Conservation (phyloP, 2,329 filamentous ascomycete genomes). For the Trichoderma asperellum region DNA sequence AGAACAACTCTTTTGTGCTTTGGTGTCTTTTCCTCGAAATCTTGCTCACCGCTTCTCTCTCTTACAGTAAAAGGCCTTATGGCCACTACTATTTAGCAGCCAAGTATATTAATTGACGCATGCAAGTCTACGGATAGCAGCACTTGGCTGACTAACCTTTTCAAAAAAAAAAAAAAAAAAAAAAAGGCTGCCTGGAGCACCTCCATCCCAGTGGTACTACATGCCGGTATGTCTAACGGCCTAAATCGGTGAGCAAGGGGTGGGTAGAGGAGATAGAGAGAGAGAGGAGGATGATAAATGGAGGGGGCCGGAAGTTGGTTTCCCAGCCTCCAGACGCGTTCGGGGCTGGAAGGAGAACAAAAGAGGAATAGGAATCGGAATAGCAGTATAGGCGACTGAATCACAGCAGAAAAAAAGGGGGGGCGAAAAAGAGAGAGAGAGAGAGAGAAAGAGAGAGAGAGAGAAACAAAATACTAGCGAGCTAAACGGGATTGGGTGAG, state of each 20-base stretch:
- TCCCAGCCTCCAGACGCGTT: neutral
- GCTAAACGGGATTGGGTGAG: neutral
- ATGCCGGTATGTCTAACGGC: neutral
- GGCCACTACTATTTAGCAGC: neutral
- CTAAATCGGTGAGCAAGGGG: neutral
- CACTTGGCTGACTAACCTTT: neutral
- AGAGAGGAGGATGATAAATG: neutral
- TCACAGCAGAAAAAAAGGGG: neutral
- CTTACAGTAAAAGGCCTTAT: neutral
- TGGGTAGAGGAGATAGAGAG: neutral
- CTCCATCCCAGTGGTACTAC: neutral
- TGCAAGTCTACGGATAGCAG: slow-evolving; percentile 9
- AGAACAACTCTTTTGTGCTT: neutral
- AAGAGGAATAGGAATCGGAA: slow-evolving; percentile 1
- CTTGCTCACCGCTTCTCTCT: slow-evolving; percentile 9
- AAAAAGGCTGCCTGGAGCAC: slow-evolving; percentile 2
- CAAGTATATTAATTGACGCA: slow-evolving; percentile 9
- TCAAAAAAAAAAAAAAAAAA: neutral
- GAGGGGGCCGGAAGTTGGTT: neutral
- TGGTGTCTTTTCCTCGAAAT: neutral
- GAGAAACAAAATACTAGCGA: neutral
- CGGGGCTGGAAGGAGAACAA: neutral
- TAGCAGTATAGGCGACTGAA: slow-evolving; percentile 4
- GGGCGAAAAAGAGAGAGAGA: neutral
- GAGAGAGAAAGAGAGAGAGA: neutral